Conservation (phyloP, 495 filamentous ascomycete species). For the Annulohypoxylon maeteangense region DNA sequence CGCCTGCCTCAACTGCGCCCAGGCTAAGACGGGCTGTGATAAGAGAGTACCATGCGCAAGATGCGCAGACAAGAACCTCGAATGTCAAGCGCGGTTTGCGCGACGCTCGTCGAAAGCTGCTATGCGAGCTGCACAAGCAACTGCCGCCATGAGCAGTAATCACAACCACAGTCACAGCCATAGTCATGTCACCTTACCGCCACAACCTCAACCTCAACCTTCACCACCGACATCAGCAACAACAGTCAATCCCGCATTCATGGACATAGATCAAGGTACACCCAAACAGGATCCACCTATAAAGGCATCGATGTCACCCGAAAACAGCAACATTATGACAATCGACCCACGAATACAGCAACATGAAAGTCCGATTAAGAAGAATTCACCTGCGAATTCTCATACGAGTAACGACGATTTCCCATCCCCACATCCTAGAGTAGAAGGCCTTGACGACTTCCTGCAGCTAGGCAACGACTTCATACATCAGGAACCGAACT, state of each 20-base stretch:
- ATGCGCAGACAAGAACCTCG: constrained; percentile 66
- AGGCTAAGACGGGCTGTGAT: constrained; percentile 74
- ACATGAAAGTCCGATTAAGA: constrained; percentile 42
- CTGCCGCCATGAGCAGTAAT: constrained; percentile 35
- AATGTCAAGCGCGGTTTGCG: constrained; percentile 65
- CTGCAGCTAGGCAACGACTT: constrained; percentile 47
- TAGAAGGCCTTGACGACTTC: constrained; percentile 52
- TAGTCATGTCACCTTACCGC: constrained; percentile 37
- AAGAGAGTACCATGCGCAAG: constrained; percentile 70
- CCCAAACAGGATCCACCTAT: constrained; percentile 35
- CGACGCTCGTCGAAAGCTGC: constrained; percentile 64
- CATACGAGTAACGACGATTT: constrained; percentile 48
- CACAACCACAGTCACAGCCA: constrained; percentile 3
- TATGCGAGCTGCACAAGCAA: constrained; percentile 52
- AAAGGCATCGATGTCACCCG: constrained; percentile 43
- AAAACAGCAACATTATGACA: constrained; percentile 39
- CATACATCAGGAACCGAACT: constrained; percentile 41
- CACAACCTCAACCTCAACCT: constrained; percentile 36
- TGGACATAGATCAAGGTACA: constrained; percentile 52
- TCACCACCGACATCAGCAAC: constrained; percentile 22
- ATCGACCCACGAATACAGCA: constrained; percentile 45
- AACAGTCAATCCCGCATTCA: constrained; percentile 48
- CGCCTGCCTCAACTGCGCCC: constrained; percentile 68
- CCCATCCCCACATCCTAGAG: constrained; percentile 48
- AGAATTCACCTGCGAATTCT: constrained; percentile 47